Evolutionary conservation across 176 grass and related monocot species (phyloP), one percentile per base, ranked within the genome.

Genomic region (Ensete glaucum): DNA sequence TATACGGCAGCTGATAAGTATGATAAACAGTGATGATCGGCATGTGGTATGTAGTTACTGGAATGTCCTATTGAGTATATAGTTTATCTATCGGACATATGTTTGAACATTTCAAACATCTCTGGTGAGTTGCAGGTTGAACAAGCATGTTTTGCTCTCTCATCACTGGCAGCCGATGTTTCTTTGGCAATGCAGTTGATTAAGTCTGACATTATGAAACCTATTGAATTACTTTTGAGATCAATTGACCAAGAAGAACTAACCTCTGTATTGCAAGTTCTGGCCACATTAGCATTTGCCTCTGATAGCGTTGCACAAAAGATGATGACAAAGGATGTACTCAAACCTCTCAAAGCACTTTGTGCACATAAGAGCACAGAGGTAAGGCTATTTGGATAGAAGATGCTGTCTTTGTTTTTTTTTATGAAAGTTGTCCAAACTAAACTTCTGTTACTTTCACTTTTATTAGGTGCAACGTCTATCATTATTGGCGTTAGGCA

Each of bases 231-330:
- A 58, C 90, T 98, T 85, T 78, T 98, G 29, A 98, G 74, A 85
- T 88, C 88, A 73, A 88, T 82, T 72, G 87, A 93, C 23, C 89
- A 91, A 9, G 94, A 98, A 82, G 94, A 93, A 79, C 64, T 98
- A 80, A 85, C 91, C 65, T 98, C 94, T 75, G 94, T 98, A 73
- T 81, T 98, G 74, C 88, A 91, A 85, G 90, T 98, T 71, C 85
- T 93, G 66, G 88, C 82, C 68, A 89, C 85, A n/a, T 88, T 98
- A 76, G 89, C 90, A 84, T 98, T 98, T 87, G 90, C 84, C 68
- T 98, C 94, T 77, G 94, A 98, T 78, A 87, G 74, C 81, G 94
- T 98, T 82, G 88, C 94, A 77, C 94, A 93, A 88, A 98, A 98
- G 75, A 85, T 93, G 90, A 68, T 98, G 63, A 91, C 86, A 2